Base-by-base conservation (phyloP, 129 eudicot genomes). In the Tagetes erecta region DNA sequence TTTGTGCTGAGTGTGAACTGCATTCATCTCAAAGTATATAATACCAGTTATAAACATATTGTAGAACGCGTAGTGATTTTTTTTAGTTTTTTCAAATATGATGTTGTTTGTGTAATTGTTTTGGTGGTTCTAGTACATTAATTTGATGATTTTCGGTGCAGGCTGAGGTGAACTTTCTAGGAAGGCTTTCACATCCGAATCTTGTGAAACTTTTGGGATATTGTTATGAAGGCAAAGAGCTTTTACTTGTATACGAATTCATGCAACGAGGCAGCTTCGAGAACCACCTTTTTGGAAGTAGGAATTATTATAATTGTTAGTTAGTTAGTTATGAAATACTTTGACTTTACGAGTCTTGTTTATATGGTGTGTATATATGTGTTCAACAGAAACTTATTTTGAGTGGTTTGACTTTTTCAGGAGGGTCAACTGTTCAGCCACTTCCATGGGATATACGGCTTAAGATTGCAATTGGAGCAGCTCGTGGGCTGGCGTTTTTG, bases 231-330 rank as follows among this genome's bases (percentile, higher is more conserved):
- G 92, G 88, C 11, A 76, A 60, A 56, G 96, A 93, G 83, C 87
- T 93, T 77, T 81, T 93, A 0, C 95, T 93, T 81, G 95, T 93
- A 37, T 93, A 93, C 53, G 98, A 93, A 71, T 93, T 87, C 75
- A 93, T 93, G 98, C 96, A 86, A 64, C 88, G 81, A 64, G 98
- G 98, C 73, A 93, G 98, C 88, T 77, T 93, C 78, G 97, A 93
- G 75, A 88, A 87, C 80, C 98, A 93, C 67, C 87, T 93, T 10
- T 93, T 93, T 52, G 96, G 98, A 82, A 94, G 98, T 94, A 90
- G 83, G 96, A 52, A 55, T 52, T 8, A 7, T 33, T 62, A 20
- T 20, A 27, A 37, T 5, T 42, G 1, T 1, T 4, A 38, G 38
- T 38, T 71, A 0, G 39, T 34, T 62, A 36, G 57, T 45, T 37